phyloP scores from a whole-genome alignment of 1,284 basidiomycete species.

The Apiotrichum sp. region DNA sequence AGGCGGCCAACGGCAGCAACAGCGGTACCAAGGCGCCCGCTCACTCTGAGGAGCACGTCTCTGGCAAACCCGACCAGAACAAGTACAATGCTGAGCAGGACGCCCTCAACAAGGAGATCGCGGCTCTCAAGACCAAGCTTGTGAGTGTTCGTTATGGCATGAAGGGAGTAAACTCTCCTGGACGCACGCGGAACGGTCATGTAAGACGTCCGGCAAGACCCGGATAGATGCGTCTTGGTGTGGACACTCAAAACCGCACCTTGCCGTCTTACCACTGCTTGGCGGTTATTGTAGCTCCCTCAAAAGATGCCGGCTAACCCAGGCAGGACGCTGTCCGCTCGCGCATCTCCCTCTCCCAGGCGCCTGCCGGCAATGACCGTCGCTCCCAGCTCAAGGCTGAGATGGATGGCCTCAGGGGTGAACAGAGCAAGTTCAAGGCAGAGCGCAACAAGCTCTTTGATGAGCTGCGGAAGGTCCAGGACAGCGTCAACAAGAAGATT shows the following conservation, averaged over 20 bases:
- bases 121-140: slow-evolving; percentile 67
- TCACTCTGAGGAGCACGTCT: slow-evolving; percentile 48
- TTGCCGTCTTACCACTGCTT: no score
- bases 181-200: no score
- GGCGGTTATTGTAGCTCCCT: no score
- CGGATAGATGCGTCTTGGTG: no score
- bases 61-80: slow-evolving; percentile 71
- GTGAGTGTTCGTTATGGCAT: slow-evolving; percentile 52
- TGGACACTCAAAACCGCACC: no score
- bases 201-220: no score
- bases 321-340: slow-evolving; percentile 67
- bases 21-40: slow-evolving; percentile 5
- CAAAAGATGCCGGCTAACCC: neutral
- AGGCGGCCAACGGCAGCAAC: slow-evolving; percentile 16
- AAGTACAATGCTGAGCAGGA: slow-evolving; percentile 77
- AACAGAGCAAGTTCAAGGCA: slow-evolving; percentile 74
- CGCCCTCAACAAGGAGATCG: slow-evolving; percentile 73
- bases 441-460: slow-evolving; percentile 68
- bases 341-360: slow-evolving; percentile 63
- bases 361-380: slow-evolving; percentile 53
- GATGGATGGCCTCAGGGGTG: slow-evolving; percentile 69
- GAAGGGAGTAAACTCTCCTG: no score
- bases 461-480: slow-evolving; percentile 76
- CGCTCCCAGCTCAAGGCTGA: slow-evolving; percentile 70
- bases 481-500: slow-evolving; percentile 77